Conservation (phyloP, 1,139 yeast genomes). For the Ogataea hybrid region DNA sequence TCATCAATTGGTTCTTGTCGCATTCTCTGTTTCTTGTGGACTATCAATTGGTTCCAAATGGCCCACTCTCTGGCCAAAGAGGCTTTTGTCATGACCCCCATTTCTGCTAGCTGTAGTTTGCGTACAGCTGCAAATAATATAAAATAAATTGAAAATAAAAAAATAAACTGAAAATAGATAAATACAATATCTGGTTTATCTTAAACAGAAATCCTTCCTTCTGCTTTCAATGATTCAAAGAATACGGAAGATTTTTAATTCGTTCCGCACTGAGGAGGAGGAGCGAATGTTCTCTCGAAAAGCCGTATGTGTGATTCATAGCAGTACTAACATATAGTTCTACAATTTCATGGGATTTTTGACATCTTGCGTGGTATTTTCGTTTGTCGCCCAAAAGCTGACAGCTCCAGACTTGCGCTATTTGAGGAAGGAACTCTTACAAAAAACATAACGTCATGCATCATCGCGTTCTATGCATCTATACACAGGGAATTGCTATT, state of each 20-base stretch:
- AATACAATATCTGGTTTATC: neutral
- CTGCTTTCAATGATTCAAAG: constrained; percentile 22
- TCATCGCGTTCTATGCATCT: constrained; percentile 9
- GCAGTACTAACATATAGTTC: constrained; percentile 37
- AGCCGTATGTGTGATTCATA: constrained; percentile 43
- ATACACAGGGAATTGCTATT: constrained; percentile 5
- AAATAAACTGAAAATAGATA: neutral
- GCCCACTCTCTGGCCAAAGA: constrained; percentile 32
- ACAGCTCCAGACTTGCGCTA: constrained; percentile 5
- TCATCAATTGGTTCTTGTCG: neutral
- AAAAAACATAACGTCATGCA: constrained; percentile 6
- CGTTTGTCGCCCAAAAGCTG: constrained; percentile 67
- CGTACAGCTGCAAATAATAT: constrained; percentile 1
- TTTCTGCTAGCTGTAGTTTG: neutral
- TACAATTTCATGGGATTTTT: constrained; percentile 78
- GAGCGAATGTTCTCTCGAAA: constrained; percentile 72
- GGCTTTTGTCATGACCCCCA: constrained; percentile 17
- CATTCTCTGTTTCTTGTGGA: neutral
- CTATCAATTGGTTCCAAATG: constrained; percentile 31
- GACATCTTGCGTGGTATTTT: constrained; percentile 77
- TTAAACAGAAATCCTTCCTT: too few relatives aligned
- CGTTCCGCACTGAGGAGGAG: constrained; percentile 83
- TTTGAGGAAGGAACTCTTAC: constrained; percentile 3
- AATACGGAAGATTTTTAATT: constrained; percentile 66
- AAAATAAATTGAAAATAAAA: neutral